Conservation (phyloP, 2,329 filamentous ascomycete species). For the Paramyrothecium sp. region DNA sequence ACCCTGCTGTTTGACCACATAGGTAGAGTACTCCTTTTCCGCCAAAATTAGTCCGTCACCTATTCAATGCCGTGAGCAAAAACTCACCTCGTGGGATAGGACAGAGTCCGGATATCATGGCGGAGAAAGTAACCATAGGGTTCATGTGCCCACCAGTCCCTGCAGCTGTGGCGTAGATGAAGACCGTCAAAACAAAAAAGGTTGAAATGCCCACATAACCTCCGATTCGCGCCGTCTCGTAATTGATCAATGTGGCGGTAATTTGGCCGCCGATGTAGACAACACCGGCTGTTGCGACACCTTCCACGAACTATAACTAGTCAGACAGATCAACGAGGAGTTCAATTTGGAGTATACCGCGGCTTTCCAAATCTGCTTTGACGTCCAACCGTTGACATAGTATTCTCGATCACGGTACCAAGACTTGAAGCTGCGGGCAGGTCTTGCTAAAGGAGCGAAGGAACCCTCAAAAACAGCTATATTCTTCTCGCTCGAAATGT, state of each 20-base stretch:
- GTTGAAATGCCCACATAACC: slow-evolving; percentile 36
- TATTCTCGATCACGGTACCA: slow-evolving; percentile 23
- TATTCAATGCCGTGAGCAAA: neutral
- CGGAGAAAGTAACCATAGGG: slow-evolving; percentile 51
- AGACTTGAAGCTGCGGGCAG: slow-evolving; percentile 8
- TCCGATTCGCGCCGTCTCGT: slow-evolving; percentile 20
- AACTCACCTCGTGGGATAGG: slow-evolving; percentile 39
- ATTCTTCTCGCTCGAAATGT: neutral
- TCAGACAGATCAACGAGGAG: neutral
- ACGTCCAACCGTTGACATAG: slow-evolving; percentile 19
- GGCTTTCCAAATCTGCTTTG: slow-evolving; percentile 21
- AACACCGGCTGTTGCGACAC: slow-evolving; percentile 22
- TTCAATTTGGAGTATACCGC: slow-evolving; percentile 11
- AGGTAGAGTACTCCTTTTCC: slow-evolving; percentile 43
- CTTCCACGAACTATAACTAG: slow-evolving; percentile 24
- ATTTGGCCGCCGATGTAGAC: slow-evolving; percentile 29
- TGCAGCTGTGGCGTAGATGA: slow-evolving; percentile 48
- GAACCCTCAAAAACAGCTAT: slow-evolving; percentile 16
- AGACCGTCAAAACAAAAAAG: slow-evolving; percentile 38
- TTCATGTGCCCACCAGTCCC: slow-evolving; percentile 52
- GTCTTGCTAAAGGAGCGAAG: slow-evolving; percentile 15
- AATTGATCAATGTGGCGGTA: slow-evolving; percentile 24
- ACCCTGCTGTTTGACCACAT: slow-evolving; percentile 41
- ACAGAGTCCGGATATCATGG: slow-evolving; percentile 47
- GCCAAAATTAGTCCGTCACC: neutral